Evolutionary conservation across 2,329 filamentous ascomycete genomes (phyloP).

Genomic region (Magnaporthiopsis rhizophila): DNA sequence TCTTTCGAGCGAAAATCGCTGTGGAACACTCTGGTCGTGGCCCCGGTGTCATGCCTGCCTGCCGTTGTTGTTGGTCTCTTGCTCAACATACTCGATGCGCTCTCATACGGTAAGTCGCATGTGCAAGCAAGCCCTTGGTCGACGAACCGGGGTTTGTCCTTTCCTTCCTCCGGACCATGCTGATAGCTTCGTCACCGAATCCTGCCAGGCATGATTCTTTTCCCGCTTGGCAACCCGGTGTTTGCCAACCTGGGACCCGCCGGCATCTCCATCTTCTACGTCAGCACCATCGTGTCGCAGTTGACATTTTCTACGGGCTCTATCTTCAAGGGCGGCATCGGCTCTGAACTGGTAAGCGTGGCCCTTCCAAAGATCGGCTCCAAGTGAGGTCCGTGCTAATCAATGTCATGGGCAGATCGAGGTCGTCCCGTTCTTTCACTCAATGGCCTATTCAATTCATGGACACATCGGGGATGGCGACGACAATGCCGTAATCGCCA

Average conservation of each 20-base stretch:
- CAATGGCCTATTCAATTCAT: slow-evolving; percentile 90
- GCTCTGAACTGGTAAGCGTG: slow-evolving; percentile 75
- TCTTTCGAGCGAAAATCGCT: slow-evolving; percentile 61
- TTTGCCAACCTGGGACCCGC: slow-evolving; percentile 84
- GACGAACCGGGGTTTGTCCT: not conserved
- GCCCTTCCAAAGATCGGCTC: not conserved
- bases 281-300: slow-evolving; percentile 93
- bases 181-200: slow-evolving; percentile 9
- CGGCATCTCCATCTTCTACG: slow-evolving; percentile 97
- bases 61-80: slow-evolving; percentile 83
- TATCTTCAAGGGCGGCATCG: slow-evolving; percentile 82
- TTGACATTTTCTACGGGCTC: slow-evolving; percentile 82
- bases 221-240: slow-evolving; percentile 78
- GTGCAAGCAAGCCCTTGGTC: not conserved
- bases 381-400: not conserved
- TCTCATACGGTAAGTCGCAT: slow-evolving; percentile 70
- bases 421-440: slow-evolving; percentile 97
- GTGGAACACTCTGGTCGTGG: slow-evolving; percentile 54
- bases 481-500: slow-evolving; percentile 80
- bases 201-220: slow-evolving; percentile 75
- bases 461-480: slow-evolving; percentile 69
- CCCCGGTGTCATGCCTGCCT: slow-evolving; percentile 66
- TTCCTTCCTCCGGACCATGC: not conserved
- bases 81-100: slow-evolving; percentile 85
- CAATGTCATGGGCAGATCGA: slow-evolving; percentile 66